phyloP scores from a whole-genome alignment of 768 basidiomycete genomes.

The Podaxis sp. region DNA sequence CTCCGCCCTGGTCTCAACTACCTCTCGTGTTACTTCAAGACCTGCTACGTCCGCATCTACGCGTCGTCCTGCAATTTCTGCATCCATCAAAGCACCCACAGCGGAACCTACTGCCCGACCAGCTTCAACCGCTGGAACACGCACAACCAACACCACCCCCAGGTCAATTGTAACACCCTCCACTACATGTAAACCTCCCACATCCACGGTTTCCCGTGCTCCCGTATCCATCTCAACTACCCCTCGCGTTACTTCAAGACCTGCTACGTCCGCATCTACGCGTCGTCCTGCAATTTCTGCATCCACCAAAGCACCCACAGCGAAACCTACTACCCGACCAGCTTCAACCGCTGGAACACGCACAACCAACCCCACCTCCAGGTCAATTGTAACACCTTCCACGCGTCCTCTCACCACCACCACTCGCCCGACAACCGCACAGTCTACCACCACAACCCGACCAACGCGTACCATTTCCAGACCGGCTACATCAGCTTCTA shows the following conservation, averaged over 20 bases:
- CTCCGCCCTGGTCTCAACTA: not conserved
- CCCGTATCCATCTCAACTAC: not conserved
- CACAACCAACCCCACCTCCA: not conserved
- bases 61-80: not conserved
- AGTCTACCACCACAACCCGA: not conserved
- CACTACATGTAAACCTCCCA: not conserved
- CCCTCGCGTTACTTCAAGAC: not conserved
- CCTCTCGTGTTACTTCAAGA: not conserved
- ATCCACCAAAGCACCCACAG: not conserved
- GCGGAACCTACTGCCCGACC: not conserved
- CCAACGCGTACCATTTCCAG: not conserved
- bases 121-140: not conserved
- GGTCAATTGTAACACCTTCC: not conserved
- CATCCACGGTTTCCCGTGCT: too few species aligned
- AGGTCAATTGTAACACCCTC: not conserved
- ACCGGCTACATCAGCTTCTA: slow-evolving; percentile 4
- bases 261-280: not conserved
- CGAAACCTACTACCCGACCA: not conserved
- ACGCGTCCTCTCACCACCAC: not conserved
- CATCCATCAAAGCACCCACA: not conserved
- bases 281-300: not conserved
- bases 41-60: not conserved
- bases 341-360: not conserved
- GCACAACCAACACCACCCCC: not conserved
- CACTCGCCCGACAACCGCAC: not conserved